Evolutionary conservation across 768 basidiomycete genomes (phyloP), one percentile per base, ranked within the genome.

Genomic region (Mycena vulgaris): DNA sequence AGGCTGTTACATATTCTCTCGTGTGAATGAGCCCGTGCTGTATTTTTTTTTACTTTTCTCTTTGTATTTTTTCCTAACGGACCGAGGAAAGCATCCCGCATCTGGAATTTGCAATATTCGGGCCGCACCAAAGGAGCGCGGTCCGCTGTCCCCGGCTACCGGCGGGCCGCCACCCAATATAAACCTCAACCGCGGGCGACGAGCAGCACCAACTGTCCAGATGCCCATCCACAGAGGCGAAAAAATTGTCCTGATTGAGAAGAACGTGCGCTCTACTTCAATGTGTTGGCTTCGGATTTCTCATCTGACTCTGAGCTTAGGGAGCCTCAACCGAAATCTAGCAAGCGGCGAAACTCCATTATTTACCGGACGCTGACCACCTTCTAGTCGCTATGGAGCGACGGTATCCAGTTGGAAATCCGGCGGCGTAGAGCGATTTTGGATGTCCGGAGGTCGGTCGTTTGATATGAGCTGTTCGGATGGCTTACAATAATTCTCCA

Each of bases 211-310:
- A 30, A 51, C 28, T 16, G 25, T 9, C 31, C n/a, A 7, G 2
- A 56, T 56, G 55, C 55, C 55, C 55, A 39, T 56, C 55, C 21
- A 56, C n/a, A 56, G 39, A 56, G 55, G 55, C 31, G 33, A 56
- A 17, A 56, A 56, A 19, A 56, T 25, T 8, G 25, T 56, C n/a
- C n/a, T 56, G 55, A 5, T 56, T 11, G 33, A 56, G 55, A 56
- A 56, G 16, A 35, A 31, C 13, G 55, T 56, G 11, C 17, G 47
- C 47, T 13, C 35, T 37, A 45, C 16, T 52, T 11, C 23, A 3
- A 3, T 14, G 28, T 28, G 31, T 13, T 23, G 7, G 19, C 30
- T 14, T n/a, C 31, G 9, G 25, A 33, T 39, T 27, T 39, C 49
- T 27, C 53, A 35, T n/a, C 45, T 17, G 8, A 48, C 23, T n/a